Conservation (phyloP, 208 protist species). For the Acanthamoeba healyi region DNA sequence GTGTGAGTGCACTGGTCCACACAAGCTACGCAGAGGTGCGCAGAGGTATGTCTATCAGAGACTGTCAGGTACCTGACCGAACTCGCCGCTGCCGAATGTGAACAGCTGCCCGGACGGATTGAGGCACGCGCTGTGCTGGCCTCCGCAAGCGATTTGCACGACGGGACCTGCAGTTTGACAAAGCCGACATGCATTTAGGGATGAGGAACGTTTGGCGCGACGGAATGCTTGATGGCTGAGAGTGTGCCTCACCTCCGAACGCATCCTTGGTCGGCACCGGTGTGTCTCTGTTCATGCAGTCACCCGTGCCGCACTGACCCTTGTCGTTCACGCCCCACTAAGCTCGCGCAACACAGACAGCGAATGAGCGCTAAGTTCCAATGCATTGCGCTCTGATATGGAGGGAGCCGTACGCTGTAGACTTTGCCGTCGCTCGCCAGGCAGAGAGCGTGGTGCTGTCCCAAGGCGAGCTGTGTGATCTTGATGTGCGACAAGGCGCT, state of each 20-base stretch:
- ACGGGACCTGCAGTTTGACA: constrained; percentile 7
- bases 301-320: constrained; percentile 31
- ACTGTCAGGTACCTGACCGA: constrained; percentile 45
- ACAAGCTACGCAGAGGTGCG: no score
- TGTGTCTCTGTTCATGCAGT: constrained; percentile 13
- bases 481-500: neutral
- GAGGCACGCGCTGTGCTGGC: constrained; percentile 28
- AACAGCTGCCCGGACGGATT: neutral
- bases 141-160: constrained; percentile 29
- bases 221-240: neutral
- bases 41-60: no score
- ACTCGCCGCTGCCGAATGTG: constrained; percentile 37
- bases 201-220: no score
- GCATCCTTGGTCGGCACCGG: constrained; percentile 7
- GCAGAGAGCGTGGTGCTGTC: neutral
- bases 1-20: no score
- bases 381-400: no score
- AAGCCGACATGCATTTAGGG: neutral
- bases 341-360: neutral
- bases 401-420: neutral
- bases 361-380: neutral
- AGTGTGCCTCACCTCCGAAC: neutral
- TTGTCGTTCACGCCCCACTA: constrained; percentile 51
- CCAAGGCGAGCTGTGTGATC: neutral
- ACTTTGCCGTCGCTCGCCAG: constrained; percentile 21